phyloP scores from a whole-genome alignment of 108 stramenopile genomes.

The Fragilaria crotonensis region DNA sequence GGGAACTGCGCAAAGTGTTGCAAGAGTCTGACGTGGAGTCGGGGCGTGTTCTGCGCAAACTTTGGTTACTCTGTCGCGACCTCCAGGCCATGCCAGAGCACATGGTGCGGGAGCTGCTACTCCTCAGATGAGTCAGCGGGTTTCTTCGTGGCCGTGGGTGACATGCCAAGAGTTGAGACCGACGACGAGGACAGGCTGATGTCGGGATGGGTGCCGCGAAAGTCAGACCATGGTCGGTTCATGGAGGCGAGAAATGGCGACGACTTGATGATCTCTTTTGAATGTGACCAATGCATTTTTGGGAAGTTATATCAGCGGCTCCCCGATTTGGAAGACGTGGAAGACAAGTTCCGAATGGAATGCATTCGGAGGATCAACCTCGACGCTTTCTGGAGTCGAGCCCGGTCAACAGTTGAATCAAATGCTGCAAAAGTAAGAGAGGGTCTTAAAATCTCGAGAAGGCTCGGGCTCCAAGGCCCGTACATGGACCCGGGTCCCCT shows the following conservation, averaged over 20 bases:
- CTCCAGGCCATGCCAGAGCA: constrained; percentile 9
- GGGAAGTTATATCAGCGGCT: neutral
- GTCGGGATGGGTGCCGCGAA: too few species aligned
- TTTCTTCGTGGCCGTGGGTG: too few species aligned
- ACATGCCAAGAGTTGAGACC: too few species aligned
- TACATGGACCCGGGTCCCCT: neutral
- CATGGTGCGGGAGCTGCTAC: too few species aligned
- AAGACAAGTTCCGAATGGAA: neutral
- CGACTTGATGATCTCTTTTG: neutral
- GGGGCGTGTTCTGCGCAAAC: constrained; percentile 33
- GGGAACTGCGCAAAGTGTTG: constrained; percentile 13
- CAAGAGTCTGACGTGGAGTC: neutral
- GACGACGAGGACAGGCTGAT: too few species aligned
- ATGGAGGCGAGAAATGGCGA: neutral
- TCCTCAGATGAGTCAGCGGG: too few species aligned
- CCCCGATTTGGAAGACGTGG: neutral
- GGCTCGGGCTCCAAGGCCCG: neutral
- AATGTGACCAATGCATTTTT: constrained; percentile 1
- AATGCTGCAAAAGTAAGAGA: neutral
- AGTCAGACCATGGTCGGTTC: too few species aligned
- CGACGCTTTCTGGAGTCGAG: constrained; percentile 42
- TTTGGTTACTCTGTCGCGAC: constrained; percentile 10
- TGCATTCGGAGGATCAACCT: constrained; percentile 31
- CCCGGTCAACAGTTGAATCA: constrained; percentile 19
- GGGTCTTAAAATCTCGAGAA: neutral